Evolutionary conservation across 495 filamentous ascomycete species (phyloP).

Genomic region (Penicillium flavigenum): DNA sequence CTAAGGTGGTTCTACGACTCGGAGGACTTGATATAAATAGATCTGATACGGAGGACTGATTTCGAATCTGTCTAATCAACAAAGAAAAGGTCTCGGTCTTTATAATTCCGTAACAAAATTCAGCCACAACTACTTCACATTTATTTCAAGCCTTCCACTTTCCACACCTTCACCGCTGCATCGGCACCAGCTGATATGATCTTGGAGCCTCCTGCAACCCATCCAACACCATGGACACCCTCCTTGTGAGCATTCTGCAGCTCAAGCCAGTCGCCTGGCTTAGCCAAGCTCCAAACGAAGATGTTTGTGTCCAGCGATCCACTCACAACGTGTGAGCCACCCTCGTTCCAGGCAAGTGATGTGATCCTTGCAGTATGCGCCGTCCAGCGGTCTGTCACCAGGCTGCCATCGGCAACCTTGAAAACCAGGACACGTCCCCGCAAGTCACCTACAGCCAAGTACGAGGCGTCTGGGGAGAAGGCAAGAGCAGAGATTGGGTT

Average conservation of each 20-base stretch:
- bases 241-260: constrained; percentile 88
- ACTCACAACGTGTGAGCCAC: constrained; percentile 74
- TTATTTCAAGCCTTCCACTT: constrained; percentile 62
- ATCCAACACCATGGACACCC: constrained; percentile 84
- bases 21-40: neutral
- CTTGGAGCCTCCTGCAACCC: constrained; percentile 68
- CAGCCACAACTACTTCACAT: neutral
- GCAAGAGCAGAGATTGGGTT: constrained; percentile 56
- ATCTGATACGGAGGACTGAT: neutral
- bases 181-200: constrained; percentile 81
- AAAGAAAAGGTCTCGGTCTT: neutral
- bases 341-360: constrained; percentile 75
- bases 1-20: neutral
- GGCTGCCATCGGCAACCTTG: constrained; percentile 46
- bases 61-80: neutral
- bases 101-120: constrained; percentile 1
- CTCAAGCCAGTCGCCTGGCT: constrained; percentile 78
- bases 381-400: constrained; percentile 72
- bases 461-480: constrained; percentile 71
- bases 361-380: constrained; percentile 88
- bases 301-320: constrained; percentile 88
- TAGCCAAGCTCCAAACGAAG: constrained; percentile 84
- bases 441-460: constrained; percentile 79
- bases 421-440: constrained; percentile 83
- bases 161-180: constrained; percentile 89